Conservation (phyloP, 2,329 filamentous ascomycete species). For the Fusarium nygamai region DNA sequence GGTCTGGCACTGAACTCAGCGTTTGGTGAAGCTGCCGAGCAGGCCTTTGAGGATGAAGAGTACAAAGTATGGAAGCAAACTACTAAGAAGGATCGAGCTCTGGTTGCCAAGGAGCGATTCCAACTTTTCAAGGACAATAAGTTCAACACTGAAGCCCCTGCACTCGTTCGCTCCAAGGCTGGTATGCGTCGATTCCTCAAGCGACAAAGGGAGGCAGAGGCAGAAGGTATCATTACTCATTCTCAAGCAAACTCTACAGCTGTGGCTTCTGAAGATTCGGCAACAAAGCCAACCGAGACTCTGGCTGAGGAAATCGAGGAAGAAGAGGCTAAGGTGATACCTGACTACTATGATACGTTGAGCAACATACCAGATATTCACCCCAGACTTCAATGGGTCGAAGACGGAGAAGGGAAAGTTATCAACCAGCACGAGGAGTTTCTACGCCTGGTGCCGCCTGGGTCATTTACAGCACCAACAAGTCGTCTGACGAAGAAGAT, state of each 20-base stretch:
- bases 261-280: conserved; percentile 56
- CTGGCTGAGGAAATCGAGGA: conserved; percentile 95
- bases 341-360: conserved; percentile 93
- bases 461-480: conserved; percentile 78
- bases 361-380: conserved; percentile 87
- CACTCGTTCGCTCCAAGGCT: conserved; percentile 82
- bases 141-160: conserved; percentile 87
- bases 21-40: conserved; percentile 74
- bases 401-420: conserved; percentile 88
- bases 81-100: conserved; percentile 93
- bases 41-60: conserved; percentile 89
- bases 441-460: conserved; percentile 78
- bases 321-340: conserved; percentile 83
- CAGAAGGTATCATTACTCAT: conserved; percentile 53
- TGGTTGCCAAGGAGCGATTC: conserved; percentile 85
- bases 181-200: conserved; percentile 91
- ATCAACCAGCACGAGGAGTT: conserved; percentile 89
- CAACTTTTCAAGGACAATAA: conserved; percentile 86
- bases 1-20: conserved; percentile 71
- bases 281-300: conserved; percentile 71
- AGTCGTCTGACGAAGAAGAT: conserved; percentile 82
- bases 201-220: conserved; percentile 76
- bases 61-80: conserved; percentile 99
- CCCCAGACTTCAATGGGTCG: conserved; percentile 82
- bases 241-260: conserved; percentile 50